phyloP scores from a whole-genome alignment of 805 yeast genomes.

The Metschnikowia vanudenii region DNA sequence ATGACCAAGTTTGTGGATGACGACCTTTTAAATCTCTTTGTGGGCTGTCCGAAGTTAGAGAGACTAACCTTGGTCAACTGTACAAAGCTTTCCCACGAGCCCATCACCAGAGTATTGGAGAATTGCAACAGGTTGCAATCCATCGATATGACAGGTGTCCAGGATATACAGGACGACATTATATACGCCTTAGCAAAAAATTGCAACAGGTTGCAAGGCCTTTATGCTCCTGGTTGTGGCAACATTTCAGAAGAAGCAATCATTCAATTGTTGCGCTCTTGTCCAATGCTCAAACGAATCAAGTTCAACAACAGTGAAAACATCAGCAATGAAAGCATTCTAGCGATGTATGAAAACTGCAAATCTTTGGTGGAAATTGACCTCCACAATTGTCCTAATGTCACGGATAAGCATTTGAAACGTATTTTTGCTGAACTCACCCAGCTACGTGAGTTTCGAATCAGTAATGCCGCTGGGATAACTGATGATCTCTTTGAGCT shows the following conservation, averaged over 20 bases:
- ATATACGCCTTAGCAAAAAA: slow-evolving; percentile 63
- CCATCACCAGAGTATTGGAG: slow-evolving; percentile 60
- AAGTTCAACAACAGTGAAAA: slow-evolving; percentile 71
- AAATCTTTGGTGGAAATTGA: slow-evolving; percentile 86
- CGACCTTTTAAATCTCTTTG: slow-evolving; percentile 55
- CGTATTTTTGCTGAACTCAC: slow-evolving; percentile 57
- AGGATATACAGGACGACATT: slow-evolving; percentile 61
- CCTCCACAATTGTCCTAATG: slow-evolving; percentile 73
- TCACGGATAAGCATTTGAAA: slow-evolving; percentile 63
- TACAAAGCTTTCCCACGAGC: slow-evolving; percentile 53
- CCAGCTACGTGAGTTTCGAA: slow-evolving; percentile 81
- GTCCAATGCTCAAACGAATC: slow-evolving; percentile 78
- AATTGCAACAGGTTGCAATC: slow-evolving; percentile 75
- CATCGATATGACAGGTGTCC: slow-evolving; percentile 81
- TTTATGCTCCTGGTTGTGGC: slow-evolving; percentile 84
- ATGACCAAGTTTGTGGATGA: slow-evolving; percentile 70
- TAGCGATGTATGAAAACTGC: slow-evolving; percentile 65
- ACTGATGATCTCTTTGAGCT: slow-evolving; percentile 63
- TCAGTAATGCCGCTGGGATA: slow-evolving; percentile 68
- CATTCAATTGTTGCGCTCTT: slow-evolving; percentile 51
- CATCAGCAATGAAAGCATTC: slow-evolving; percentile 63
- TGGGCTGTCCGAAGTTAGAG: slow-evolving; percentile 75
- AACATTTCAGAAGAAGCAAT: slow-evolving; percentile 68
- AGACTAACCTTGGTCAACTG: slow-evolving; percentile 85
- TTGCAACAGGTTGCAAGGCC: slow-evolving; percentile 81